Evolutionary conservation across 1,284 basidiomycete species (phyloP).

Genomic region (Dichomitus squalens): DNA sequence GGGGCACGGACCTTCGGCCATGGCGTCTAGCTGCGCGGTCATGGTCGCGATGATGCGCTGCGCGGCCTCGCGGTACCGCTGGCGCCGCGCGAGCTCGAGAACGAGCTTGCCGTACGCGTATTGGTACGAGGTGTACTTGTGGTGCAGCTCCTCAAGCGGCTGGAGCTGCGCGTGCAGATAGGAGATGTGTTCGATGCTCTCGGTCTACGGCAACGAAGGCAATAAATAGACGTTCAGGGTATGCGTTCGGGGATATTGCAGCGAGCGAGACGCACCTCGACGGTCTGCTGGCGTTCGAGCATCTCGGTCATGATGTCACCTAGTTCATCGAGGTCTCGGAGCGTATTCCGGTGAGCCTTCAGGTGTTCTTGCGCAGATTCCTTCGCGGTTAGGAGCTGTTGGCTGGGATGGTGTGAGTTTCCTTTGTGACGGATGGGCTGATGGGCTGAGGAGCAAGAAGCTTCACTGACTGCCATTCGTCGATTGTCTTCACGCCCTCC

Average conservation of each 20-base stretch:
- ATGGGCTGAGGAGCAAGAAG: not conserved
- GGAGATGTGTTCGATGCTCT: slow-evolving; percentile 55
- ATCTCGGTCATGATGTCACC: slow-evolving; percentile 79
- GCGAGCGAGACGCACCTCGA: slow-evolving; percentile 55
- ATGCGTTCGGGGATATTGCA: not conserved
- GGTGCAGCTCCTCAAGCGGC: slow-evolving; percentile 62
- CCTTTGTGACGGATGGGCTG: too few relatives aligned
- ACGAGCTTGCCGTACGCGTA: slow-evolving; percentile 72
- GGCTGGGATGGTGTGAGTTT: too few relatives aligned
- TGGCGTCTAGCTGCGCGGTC: slow-evolving; percentile 58
- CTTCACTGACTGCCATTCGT: slow-evolving; percentile 56
- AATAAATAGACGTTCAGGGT: not conserved
- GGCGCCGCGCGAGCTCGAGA: slow-evolving; percentile 69
- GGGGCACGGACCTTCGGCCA: slow-evolving; percentile 58
- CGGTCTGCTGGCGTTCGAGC: slow-evolving; percentile 63
- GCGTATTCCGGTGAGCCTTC: slow-evolving; percentile 45
- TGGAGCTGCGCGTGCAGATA: slow-evolving; percentile 60
- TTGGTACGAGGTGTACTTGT: slow-evolving; percentile 66
- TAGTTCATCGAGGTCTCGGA: slow-evolving; percentile 73
- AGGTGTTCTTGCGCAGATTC: slow-evolving; percentile 47
- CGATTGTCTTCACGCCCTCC: slow-evolving; percentile 51
- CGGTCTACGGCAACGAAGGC: slow-evolving; percentile 38
- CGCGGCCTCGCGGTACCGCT: slow-evolving; percentile 62
- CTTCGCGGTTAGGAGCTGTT: slow-evolving; percentile 50
- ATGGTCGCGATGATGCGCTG: slow-evolving; percentile 68